Evolutionary conservation across 257 asterid species (phyloP), one percentile per base, ranked within the genome.

Genomic region (Leonotis leonurus): DNA sequence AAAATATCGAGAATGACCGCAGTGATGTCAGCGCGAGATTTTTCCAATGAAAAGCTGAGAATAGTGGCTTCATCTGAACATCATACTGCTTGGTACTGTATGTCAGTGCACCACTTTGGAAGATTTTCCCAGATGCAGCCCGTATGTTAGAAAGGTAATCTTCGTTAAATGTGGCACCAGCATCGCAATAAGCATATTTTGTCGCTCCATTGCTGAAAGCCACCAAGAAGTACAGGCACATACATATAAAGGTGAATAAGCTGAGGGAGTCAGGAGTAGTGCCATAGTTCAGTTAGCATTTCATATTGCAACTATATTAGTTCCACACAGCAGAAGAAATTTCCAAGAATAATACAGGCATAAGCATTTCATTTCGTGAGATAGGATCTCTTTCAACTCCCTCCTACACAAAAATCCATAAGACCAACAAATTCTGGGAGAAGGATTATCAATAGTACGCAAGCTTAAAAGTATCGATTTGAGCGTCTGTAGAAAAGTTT

Each of bases 41-140:
- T 72, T 76, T 92, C 99, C 96, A 89, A 22, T 89, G 81, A 69
- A 92, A 85, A 53, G 97, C 99, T 18, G 99, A 89, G 61, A 85
- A 77, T 39, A 92, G 69, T 14, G 97, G 87, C 65, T 81, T 92
- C 77, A 80, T 70, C 81, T 86, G 87, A 62, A 89, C 70, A 60
- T 73, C 67, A 58, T 92, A 89, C 50, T 70, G 85, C 81, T 92
- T 92, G 49, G 83, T 60, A 70, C 70, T 63, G 70, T 81, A 71
- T 45, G 50, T 58, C 64, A 80, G 62, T 3, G 80, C 66, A 46
- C 73, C 83, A 61, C 26, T 62, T 56, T 56, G 73, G 62, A 86
- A 78, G 69, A 80, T 56, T 49, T 65, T 68, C 57, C 54, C 78
- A 21, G 62, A 56, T 11, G 62, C 46, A 33, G 73, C 68, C 26